Evolutionary conservation across 78 protist species (phyloP).

Genomic region (slime mould (Dictyostelium discoideum)): DNA sequence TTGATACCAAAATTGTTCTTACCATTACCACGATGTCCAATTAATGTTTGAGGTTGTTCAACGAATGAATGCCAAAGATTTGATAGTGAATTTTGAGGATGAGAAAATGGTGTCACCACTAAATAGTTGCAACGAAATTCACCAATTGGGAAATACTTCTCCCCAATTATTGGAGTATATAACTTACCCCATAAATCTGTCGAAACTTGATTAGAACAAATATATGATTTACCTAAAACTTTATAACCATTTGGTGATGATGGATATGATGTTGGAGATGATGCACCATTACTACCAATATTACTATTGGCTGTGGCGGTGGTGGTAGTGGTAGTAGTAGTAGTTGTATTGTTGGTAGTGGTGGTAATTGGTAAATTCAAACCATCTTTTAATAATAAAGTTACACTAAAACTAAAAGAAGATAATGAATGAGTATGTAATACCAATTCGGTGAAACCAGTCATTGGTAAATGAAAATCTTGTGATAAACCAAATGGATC

Average conservation of each 20-base stretch:
- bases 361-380: background rate
- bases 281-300: conserved; percentile 8
- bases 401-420: conserved; percentile 36
- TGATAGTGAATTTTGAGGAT: conserved; percentile 38
- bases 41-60: conserved; percentile 64
- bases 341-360: background rate
- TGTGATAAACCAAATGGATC: conserved; percentile 65
- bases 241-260: background rate
- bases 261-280: background rate
- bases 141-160: conserved; percentile 15
- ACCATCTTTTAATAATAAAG: background rate
- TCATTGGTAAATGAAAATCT: conserved; percentile 57
- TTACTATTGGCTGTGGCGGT: background rate
- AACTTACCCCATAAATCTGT: conserved; percentile 36
- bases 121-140: conserved; percentile 54
- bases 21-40: conserved; percentile 77
- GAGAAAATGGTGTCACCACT: conserved; percentile 55
- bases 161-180: conserved; percentile 31
- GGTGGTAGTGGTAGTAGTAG: background rate
- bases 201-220: conserved; percentile 3
- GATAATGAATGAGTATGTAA: conserved; percentile 39
- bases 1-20: conserved; percentile 75
- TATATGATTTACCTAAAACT: conserved; percentile 29
- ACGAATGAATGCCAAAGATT: conserved; percentile 59
- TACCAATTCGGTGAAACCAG: conserved; percentile 25